Evolutionary conservation across 2,329 filamentous ascomycete species (phyloP).

Genomic region (Xenosphaeropsis pyriputrescens): DNA sequence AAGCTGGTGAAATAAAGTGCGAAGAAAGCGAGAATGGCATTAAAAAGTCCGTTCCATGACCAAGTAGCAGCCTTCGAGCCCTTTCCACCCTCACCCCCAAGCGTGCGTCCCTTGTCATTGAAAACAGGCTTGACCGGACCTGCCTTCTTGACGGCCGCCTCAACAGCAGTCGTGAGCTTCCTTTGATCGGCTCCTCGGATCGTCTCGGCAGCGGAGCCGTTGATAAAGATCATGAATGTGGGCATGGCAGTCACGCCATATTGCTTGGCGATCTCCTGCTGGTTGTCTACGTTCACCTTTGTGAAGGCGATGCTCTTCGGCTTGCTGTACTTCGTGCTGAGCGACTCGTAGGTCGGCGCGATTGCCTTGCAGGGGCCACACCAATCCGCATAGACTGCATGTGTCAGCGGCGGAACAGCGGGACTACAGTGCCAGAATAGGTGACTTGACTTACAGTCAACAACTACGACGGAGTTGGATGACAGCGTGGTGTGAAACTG

Average conservation of each 20-base stretch:
- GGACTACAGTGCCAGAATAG: constrained; percentile 6
- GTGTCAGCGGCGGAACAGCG: constrained; percentile 13
- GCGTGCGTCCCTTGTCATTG: constrained; percentile 37
- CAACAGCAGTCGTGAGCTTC: constrained; percentile 62
- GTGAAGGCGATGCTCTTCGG: constrained; percentile 75
- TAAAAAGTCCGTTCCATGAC: constrained; percentile 26
- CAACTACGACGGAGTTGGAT: constrained; percentile 65
- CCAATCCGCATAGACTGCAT: constrained; percentile 82
- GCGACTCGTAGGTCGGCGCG: constrained; percentile 74
- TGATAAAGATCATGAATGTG: constrained; percentile 85
- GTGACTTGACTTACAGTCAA: constrained; percentile 58
- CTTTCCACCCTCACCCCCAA: constrained; percentile 29
- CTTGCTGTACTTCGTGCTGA: constrained; percentile 66
- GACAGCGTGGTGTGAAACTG: constrained; percentile 62
- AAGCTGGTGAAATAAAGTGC: constrained; percentile 47
- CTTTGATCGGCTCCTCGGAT: constrained; percentile 70
- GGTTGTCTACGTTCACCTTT: constrained; percentile 82
- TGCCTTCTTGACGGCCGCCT: constrained; percentile 45
- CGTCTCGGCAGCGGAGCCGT: constrained; percentile 56
- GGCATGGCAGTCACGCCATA: constrained; percentile 82
- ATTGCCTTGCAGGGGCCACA: constrained; percentile 90
- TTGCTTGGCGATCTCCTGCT: constrained; percentile 59
- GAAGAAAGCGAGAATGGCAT: constrained; percentile 36
- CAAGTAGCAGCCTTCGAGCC: constrained; percentile 16
- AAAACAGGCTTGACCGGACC: constrained; percentile 30